Conservation (phyloP, 768 basidiomycete species). For the Kockovaella imperatae region DNA sequence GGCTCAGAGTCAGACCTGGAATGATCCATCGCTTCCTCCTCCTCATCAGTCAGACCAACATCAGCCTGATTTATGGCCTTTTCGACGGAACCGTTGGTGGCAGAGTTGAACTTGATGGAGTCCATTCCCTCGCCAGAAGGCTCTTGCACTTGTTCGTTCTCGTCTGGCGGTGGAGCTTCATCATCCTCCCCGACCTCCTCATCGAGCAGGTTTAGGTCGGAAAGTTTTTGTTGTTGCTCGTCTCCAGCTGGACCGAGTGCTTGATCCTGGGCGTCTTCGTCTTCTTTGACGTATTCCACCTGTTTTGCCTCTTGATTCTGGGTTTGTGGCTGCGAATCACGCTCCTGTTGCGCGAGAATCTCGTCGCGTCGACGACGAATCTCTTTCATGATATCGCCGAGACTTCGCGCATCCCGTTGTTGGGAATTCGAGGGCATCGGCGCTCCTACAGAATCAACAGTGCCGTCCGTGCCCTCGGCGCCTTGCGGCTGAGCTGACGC, state of each 20-base stretch:
- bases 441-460: constrained; percentile 28
- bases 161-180: constrained; percentile 8
- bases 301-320: constrained; percentile 36
- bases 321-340: constrained; percentile 38
- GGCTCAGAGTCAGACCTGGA: constrained; percentile 55
- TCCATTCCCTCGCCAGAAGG: not conserved
- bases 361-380: constrained; percentile 76
- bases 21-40: constrained; percentile 36
- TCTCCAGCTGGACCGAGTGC: constrained; percentile 80
- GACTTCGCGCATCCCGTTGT: constrained; percentile 53
- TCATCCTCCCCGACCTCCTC: constrained; percentile 48
- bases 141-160: not conserved
- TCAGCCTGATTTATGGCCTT: constrained; percentile 46
- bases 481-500: constrained; percentile 26
- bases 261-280: constrained; percentile 63
- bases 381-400: constrained; percentile 75
- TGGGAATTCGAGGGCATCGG: constrained; percentile 27
- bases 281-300: constrained; percentile 69
- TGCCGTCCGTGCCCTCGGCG: constrained; percentile 39
- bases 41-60: constrained; percentile 15
- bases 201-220: constrained; percentile 70
- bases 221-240: constrained; percentile 71
- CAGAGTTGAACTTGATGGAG: not conserved
- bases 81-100: constrained; percentile 30
- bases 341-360: constrained; percentile 50